Evolutionary conservation across 139 green algal genomes (phyloP), one percentile per base, ranked within the genome.

Genomic region (Edaphochlamys debaryana): DNA sequence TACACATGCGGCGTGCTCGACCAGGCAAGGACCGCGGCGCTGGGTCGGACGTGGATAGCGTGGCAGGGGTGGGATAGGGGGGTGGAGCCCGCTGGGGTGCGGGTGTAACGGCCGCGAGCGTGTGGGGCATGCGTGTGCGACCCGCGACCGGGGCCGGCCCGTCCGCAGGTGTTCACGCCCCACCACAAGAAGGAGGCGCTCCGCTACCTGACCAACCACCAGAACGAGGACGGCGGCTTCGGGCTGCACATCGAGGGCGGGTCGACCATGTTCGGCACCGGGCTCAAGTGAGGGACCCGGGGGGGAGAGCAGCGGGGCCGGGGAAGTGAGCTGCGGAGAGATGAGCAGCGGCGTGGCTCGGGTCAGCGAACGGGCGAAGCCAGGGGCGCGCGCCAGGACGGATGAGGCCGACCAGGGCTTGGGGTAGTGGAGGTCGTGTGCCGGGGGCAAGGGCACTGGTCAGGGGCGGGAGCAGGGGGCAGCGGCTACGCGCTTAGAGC

Each of bases 221-320:
- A 98, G 84, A 99, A 99, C 84, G 56, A 86, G 7, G 97, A 99
- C 79, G 97, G 97, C 30, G 97, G 97, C 5, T 99, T 93, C 63
- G 97, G 97, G 5, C 89, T 99, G 74, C 97, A 99, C 91, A 99
- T 99, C 80, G 97, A 99, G 89, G 97, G 97, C 4, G 80, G 87
- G 34, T 97, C 90, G 62, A 99, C 97, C 74, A 99, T 99, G 97
- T 99, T 99, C 92, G 97, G 97, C 38, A 98, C 97, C 1, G 94
- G 87, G 0, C 89, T 99, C 29, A 95, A 84, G 92, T 98, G 83
- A 66, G 87, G 69, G 34, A 66, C 4, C 25, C 36, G 37, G 67
- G 37, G 37, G 58, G 23, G 4, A 29, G 58, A 29, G 0, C 4
- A 3, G 3, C 20, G 3, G 58, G 27, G 29, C 27, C 32, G 58